phyloP scores from a whole-genome alignment of 75 land plant genomes.

The Pinus taeda region DNA sequence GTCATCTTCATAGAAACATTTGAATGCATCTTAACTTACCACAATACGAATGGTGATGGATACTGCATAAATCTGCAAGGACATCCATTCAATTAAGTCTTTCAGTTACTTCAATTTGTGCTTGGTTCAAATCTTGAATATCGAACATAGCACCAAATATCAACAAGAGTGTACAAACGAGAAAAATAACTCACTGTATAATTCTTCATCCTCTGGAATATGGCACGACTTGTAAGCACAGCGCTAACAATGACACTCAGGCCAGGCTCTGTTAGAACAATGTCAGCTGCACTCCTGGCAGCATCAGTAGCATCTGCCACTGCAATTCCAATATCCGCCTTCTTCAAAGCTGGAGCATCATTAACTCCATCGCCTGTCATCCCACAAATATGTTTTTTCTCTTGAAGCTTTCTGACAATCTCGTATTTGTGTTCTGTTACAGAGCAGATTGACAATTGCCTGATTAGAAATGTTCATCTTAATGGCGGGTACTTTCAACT shows the following conservation, averaged over 20 bases:
- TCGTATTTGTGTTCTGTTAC: slow-evolving; percentile 80
- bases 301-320: slow-evolving; percentile 94
- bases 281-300: slow-evolving; percentile 83
- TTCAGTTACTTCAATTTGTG: neutral
- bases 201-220: slow-evolving; percentile 90
- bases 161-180: neutral
- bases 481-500: too few species aligned
- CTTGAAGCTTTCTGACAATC: slow-evolving; percentile 78
- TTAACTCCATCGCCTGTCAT: slow-evolving; percentile 96
- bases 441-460: neutral
- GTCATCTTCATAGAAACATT: neutral
- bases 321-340: slow-evolving; percentile 90
- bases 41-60: slow-evolving; percentile 71
- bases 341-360: slow-evolving; percentile 90
- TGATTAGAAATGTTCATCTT: neutral
- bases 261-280: slow-evolving; percentile 86
- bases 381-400: slow-evolving; percentile 76
- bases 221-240: slow-evolving; percentile 78
- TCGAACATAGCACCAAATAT: neutral
- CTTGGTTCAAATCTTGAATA: neutral
- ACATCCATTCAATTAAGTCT: neutral
- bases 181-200: slow-evolving; percentile 42
- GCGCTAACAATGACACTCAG: slow-evolving; percentile 86
- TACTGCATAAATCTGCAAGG: slow-evolving; percentile 63
- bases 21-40: slow-evolving; percentile 29